These are phyloP conservation scores for Penicillium canescens DNA, from an alignment of 495 filamentous ascomycete species.

Conservation along the genomic window DNA sequence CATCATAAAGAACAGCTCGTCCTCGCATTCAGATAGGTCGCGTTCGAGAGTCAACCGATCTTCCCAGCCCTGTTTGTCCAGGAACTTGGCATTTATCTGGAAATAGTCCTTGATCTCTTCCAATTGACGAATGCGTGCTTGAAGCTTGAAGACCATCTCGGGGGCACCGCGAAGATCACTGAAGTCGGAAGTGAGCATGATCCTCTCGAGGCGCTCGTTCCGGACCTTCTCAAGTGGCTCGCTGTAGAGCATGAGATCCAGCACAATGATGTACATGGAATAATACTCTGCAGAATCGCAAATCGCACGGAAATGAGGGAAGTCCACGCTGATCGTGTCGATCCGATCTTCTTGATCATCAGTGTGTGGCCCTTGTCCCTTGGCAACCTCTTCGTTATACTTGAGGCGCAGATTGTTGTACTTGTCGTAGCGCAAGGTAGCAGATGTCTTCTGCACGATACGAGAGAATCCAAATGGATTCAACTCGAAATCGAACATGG, in stretches of 20 bases:
- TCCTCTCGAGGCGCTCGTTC: conserved; percentile 91
- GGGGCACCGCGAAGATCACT: conserved; percentile 93
- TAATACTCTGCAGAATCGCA: conserved; percentile 97
- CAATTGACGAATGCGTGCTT: conserved; percentile 88
- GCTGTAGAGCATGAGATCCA: conserved; percentile 91
- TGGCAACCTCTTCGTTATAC: conserved; percentile 91
- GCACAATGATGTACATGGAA: conserved; percentile 93
- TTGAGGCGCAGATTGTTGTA: conserved; percentile 97
- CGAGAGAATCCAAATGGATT: conserved; percentile 95
- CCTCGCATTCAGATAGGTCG: conserved; percentile 85
- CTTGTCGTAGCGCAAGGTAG: conserved; percentile 92
- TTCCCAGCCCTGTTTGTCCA: conserved; percentile 90
- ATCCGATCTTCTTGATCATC: conserved; percentile 70
- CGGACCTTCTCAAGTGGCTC: conserved; percentile 95
- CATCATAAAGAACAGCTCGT: conserved; percentile 99
- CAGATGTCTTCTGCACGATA: conserved; percentile 92
- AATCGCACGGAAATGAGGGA: conserved; percentile 85
- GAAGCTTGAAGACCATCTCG: conserved; percentile 87
- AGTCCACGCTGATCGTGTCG: conserved; percentile 95
- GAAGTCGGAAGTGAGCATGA: conserved; percentile 99
- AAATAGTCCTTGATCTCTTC: conserved; percentile 97
- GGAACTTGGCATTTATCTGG: conserved; percentile 82
- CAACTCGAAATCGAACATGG: conserved; percentile 93
- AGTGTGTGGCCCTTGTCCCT: conserved; percentile 43
- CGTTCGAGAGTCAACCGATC: conserved; percentile 83